These are phyloP conservation scores for Tetraselmis chui DNA, from an alignment of 139 green algal species.

Conservation along the genomic window DNA sequence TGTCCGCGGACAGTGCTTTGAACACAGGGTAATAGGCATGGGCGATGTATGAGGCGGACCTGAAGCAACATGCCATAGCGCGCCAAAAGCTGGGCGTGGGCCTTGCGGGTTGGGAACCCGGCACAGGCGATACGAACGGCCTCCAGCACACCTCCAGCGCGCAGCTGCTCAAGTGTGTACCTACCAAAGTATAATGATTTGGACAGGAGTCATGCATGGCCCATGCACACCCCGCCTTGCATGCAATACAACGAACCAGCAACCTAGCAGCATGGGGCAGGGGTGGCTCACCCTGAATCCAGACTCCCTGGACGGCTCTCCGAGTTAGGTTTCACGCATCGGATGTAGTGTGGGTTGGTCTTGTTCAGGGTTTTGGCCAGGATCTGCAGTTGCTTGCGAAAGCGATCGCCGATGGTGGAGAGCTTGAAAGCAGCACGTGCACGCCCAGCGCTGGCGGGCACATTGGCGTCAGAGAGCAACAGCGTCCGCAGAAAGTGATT, in stretches of 20 bases:
- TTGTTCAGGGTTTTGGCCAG: slow-evolving; percentile 86
- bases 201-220: too few species aligned
- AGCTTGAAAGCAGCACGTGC: slow-evolving; percentile 70
- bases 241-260: too few species aligned
- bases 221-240: too few species aligned
- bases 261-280: too few species aligned
- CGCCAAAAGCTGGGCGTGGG: not conserved
- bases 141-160: slow-evolving; percentile 96
- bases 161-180: slow-evolving; percentile 94
- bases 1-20: too few species aligned
- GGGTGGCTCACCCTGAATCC: not conserved
- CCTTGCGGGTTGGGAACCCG: not conserved
- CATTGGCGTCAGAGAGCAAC: not conserved
- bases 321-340: slow-evolving; percentile 98
- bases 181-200: too few species aligned
- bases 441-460: not conserved
- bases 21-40: too few species aligned
- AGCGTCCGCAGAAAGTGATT: not conserved
- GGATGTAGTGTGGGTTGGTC: slow-evolving; percentile 98
- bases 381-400: slow-evolving; percentile 92
- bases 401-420: slow-evolving; percentile 76
- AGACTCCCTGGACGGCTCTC: slow-evolving; percentile 29
- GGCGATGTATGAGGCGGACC: too few species aligned
- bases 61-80: not conserved
- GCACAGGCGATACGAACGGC: slow-evolving; percentile 94